phyloP scores from a whole-genome alignment of 768 basidiomycete genomes.

The Boletus sp. region DNA sequence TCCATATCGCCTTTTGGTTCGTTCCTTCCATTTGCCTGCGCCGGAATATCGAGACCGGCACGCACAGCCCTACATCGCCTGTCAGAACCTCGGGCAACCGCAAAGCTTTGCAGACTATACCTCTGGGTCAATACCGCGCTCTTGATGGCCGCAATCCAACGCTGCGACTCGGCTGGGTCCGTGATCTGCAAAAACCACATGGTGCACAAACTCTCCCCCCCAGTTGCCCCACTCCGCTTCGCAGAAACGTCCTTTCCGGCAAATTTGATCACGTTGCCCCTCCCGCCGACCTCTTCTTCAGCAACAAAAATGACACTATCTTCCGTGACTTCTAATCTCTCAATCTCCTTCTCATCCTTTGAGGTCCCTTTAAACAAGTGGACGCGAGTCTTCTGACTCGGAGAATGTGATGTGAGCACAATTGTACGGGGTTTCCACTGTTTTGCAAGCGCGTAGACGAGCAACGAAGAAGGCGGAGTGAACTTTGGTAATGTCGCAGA shows the following conservation, averaged over 20 bases:
- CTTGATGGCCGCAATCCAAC: conserved; percentile 77
- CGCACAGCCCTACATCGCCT: conserved; percentile 53
- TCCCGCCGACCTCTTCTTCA: conserved; percentile 48
- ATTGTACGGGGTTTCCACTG: conserved; percentile 70
- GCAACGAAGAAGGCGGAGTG: conserved; percentile 63
- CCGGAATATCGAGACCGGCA: conserved; percentile 57
- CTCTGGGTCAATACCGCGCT: conserved; percentile 67
- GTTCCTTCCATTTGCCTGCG: conserved; percentile 39
- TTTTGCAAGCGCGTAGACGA: conserved; percentile 70
- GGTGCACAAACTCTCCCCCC: conserved; percentile 4
- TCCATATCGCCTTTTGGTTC: conserved; percentile 82
- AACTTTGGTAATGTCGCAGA: conserved; percentile 63
- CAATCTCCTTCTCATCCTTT: conserved; percentile 65
- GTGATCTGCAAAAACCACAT: conserved; percentile 68
- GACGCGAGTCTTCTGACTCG: conserved; percentile 47
- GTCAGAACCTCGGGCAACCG: neutral
- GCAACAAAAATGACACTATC: conserved; percentile 75
- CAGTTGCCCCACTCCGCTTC: conserved; percentile 25
- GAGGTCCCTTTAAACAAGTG: conserved; percentile 69
- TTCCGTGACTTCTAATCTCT: conserved; percentile 74
- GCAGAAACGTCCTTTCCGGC: conserved; percentile 61
- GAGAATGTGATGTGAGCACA: conserved; percentile 48
- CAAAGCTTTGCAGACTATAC: conserved; percentile 33
- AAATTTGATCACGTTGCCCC: conserved; percentile 60
- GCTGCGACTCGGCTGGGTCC: conserved; percentile 60